Evolutionary conservation across 2,329 filamentous ascomycete genomes (phyloP), one percentile per base, ranked within the genome.

Genomic region (Lithohypha guttulata): DNA sequence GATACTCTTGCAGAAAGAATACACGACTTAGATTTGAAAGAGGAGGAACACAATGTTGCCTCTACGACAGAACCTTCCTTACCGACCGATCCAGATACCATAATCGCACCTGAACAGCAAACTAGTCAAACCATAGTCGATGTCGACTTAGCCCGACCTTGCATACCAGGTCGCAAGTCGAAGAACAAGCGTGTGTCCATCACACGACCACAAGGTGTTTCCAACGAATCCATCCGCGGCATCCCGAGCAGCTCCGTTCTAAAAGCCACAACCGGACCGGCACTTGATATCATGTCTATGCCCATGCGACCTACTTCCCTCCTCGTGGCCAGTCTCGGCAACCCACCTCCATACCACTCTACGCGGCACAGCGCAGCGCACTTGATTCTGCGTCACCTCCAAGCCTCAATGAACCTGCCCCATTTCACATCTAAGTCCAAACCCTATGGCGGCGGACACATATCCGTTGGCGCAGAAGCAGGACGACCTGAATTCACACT

Each of bases 361-460:
- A 93, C 84, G 14, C 77, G 89, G 6, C 91, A 96, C 63, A 87
- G 79, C 17, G 85, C 86, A 10, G 91, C 87, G 8, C 89, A 96
- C 64, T 73, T 77, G 41, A 73, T 85, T 31, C 73, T 94, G 48
- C 66, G 73, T 39, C 66, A 71, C 2, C 62, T 89, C 6, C 67
- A 70, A 14, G 65, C 62, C 11, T 57, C 62, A 18, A 62, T 81
- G 11, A 51, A 57, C 47, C 66, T 74, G 47, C 66, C 76, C 0
- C 41, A 61, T 0, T 77, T 81, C 52, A 51, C 46, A 10, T 19
- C 19, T 11, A 66, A 62, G 55, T 62, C 53, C 15, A 64, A 57
- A 48, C 58, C 53, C 38, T 55, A 64, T 54, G 66, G 59, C 31
- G 58, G 71, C 38, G 66, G 72, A 22, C 67, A 76, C 34, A 56